Percentiles rank a stretch among this genome's conserved stretches.
These are phyloP conservation scores for Lichtheimia ramosa DNA, from an alignment of 371 early-diverging fungal genomes.

Conservation along the genomic window DNA sequence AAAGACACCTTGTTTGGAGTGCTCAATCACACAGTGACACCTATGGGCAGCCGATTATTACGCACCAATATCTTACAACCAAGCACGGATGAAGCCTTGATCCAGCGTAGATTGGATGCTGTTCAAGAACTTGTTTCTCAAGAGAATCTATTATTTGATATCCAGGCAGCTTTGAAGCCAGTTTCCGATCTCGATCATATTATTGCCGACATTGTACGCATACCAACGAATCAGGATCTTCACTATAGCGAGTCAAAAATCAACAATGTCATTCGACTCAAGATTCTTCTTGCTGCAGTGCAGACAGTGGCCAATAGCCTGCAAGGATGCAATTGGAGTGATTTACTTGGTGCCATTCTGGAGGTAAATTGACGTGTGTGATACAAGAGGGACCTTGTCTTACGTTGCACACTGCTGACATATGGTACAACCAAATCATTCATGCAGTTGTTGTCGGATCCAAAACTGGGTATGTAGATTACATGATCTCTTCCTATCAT, in stretches of 20 bases:
- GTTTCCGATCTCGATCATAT: conserved; percentile 31
- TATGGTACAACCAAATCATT: no score
- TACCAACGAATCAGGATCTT: conserved; percentile 28
- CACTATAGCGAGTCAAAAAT: conserved; percentile 66
- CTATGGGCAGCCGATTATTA: conserved; percentile 76
- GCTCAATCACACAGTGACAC: conserved; percentile 62
- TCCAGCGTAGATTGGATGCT: conserved; percentile 50
- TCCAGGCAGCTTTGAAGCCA: conserved; percentile 24
- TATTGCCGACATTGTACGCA: conserved; percentile 21
- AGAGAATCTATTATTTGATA: conserved; percentile 42
- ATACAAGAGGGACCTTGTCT: no score
- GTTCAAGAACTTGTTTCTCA: conserved; percentile 44
- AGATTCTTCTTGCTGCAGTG: conserved; percentile 58
- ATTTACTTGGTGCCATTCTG: neutral
- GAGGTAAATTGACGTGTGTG: neutral
- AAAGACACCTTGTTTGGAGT: conserved; percentile 55
- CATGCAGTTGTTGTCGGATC: conserved; percentile 27
- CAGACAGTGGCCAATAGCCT: conserved; percentile 35
- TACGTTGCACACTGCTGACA: no score
- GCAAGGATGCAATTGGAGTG: conserved; percentile 7
- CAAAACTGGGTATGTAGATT: conserved; percentile 18
- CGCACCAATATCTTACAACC: conserved; percentile 79
- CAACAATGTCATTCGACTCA: conserved; percentile 70
- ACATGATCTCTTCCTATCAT: no score
- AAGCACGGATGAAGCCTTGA: conserved; percentile 28